Evolutionary conservation across 1,284 basidiomycete species (phyloP).

Genomic region (Ganoderma lucidum): DNA sequence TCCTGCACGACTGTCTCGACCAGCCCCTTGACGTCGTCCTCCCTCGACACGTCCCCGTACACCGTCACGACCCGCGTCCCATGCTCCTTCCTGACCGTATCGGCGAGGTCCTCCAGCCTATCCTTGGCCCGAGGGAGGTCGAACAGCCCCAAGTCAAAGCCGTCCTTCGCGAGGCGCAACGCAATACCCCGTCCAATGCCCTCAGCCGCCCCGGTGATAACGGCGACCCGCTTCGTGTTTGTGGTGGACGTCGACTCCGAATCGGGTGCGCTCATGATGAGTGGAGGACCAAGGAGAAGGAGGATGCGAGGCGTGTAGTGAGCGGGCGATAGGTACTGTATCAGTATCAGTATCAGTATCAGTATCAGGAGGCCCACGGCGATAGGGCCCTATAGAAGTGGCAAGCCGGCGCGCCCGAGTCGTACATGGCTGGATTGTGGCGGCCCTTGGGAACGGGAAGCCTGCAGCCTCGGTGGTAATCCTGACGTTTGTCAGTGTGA

Average conservation of each 20-base stretch:
- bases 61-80: conserved; percentile 35
- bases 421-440: no score
- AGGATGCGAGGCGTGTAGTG: background rate
- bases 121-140: conserved; percentile 37
- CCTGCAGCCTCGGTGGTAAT: no score
- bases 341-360: no score
- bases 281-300: background rate
- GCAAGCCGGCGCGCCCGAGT: no score
- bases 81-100: conserved; percentile 29
- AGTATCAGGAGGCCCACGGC: no score
- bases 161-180: conserved; percentile 39
- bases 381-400: no score
- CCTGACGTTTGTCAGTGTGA: no score
- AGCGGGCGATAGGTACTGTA: no score
- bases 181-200: conserved; percentile 41
- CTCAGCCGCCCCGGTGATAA: conserved; percentile 32
- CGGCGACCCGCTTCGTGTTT: conserved; percentile 20
- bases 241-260: background rate
- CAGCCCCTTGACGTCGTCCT: conserved; percentile 41
- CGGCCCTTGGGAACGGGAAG: no score
- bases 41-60: conserved; percentile 41
- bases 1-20: conserved; percentile 37
- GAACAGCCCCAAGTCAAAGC: conserved; percentile 39
- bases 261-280: conserved; percentile 1
- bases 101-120: conserved; percentile 32